Base-by-base conservation (phyloP, 371 early-diverging fungal genomes). In the Choanephora cucurbitarum region DNA sequence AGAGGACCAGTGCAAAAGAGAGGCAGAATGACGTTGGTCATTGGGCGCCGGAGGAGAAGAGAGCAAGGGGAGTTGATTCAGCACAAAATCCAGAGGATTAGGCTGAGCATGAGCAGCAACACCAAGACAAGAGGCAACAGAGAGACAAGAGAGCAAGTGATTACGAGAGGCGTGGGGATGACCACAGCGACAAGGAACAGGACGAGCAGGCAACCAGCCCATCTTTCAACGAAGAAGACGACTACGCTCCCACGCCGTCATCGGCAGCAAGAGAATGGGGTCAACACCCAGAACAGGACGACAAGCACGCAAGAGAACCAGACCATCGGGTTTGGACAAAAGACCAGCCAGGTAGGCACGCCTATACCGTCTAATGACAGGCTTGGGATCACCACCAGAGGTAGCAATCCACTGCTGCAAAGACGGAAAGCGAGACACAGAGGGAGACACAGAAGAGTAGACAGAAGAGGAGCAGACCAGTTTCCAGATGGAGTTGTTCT, bases 201-300 rank as follows among this genome's bases (percentile, higher is more conserved):
- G 52, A 13, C 34, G 19, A 4, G 45, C 52, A 17, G 58, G 52
- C 0, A 52, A 28, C 58, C 58, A 58, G 18, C 52, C 52, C 44
- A 58, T 44, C 22, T 40, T 51, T 52, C 58, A 58, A 18, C 58
- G 53, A 28, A 28, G 28, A 28, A 28, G 28, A 1, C 52, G 52
- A 33, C 52, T 51, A 18, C 52, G 40, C 14, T 51, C 52, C 19
- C 18, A 40, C 2, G 2, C 11, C 2, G 28, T 24, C 40, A 42
- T 42, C 2, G 52, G 52, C 18, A 51, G 21, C 22, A 18, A 9
- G 17, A 51, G 52, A 13, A 51, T 42, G 18, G 50, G 52, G n/a
- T 51, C 52, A 46, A 39, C 17, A 51, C 19, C n/a, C 28, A 34
- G 19, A 42, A 19, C 8, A 15, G 24, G 59, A 43, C 33, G 55